Evolutionary conservation across 768 basidiomycete genomes (phyloP).

Genomic region (Mycena sanguinolenta): DNA sequence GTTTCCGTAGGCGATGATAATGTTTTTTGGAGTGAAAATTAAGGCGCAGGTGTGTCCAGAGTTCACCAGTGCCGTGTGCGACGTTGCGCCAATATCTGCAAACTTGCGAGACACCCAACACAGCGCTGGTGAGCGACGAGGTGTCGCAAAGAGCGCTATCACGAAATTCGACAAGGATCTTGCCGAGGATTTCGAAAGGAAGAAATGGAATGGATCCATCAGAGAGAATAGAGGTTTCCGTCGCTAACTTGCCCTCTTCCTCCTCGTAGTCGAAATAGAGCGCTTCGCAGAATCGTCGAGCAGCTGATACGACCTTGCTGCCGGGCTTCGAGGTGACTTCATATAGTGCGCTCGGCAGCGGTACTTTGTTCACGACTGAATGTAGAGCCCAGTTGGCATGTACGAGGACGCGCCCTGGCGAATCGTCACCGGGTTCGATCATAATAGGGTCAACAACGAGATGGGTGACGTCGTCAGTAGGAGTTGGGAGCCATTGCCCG

Average conservation of each 20-base stretch:
- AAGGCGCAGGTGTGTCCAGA: constrained; percentile 1
- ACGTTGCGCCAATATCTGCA: constrained; percentile 15
- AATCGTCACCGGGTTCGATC: too few species aligned
- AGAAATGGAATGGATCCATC: background rate
- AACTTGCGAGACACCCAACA: constrained; percentile 1
- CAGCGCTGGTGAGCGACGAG: too few species aligned
- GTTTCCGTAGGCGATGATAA: background rate
- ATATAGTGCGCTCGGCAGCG: background rate
- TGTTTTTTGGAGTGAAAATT: constrained; percentile 3
- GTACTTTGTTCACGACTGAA: background rate
- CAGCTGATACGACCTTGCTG: background rate
- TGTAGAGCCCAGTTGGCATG: background rate
- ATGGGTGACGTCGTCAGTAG: constrained; percentile 3
- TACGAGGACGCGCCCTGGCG: too few species aligned
- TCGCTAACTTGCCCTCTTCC: background rate
- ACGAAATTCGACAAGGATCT: constrained; percentile 5
- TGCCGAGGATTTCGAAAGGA: constrained; percentile 15
- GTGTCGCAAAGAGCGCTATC: background rate
- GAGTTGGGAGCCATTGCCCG: background rate
- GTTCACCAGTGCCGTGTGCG: background rate
- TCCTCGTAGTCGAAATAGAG: background rate
- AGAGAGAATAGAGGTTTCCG: background rate
- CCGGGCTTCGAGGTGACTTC: background rate
- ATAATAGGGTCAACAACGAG: background rate
- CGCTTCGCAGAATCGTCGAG: constrained; percentile 8